Base-by-base conservation (phyloP, 371 early-diverging fungal species). In the Mortierella sp. region DNA sequence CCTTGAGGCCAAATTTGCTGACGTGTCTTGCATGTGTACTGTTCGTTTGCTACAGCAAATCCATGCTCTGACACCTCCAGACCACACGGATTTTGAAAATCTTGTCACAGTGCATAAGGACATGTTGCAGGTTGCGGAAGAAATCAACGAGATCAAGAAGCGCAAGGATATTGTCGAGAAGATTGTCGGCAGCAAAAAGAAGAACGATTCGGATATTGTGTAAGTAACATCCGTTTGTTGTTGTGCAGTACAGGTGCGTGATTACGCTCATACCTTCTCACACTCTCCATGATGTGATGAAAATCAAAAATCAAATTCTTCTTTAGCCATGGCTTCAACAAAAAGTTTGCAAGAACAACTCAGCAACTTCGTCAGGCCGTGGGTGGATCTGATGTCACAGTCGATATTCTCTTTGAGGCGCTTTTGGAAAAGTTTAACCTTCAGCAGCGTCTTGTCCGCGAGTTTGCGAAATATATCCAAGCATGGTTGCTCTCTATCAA, bases 161-260 rank as follows among this genome's bases (percentile, higher is more conserved):
- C 82, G 94, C 48, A 93, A 93, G 63, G 95, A 95, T 73, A 84
- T 92, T 23, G 92, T 93, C 1, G 93, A 93, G 34, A 88, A 89
- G 59, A 87, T 93, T 56, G 90, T 93, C 7, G 87, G 89, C 15
- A 87, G 86, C n/a, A 90, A 91, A 68, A 84, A 84, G 44, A 82
- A 82, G 52, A 76, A 80, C 7, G 91, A 92, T 56, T 83, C 85
- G 1, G 85, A 87, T 86, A 34, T 34, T 34, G 37, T 34, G 88
- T 89, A 78, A 72, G 83, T 17, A n/a, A n/a, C n/a, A n/a, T n/a
- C n/a, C n/a, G n/a, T n/a, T n/a, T n/a, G n/a, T n/a, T n/a, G n/a
- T n/a, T n/a, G n/a, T n/a, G n/a, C n/a, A n/a, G n/a, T n/a, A n/a
- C n/a, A n/a, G n/a, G n/a, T n/a, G n/a, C n/a, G n/a, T n/a, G n/a